These are phyloP conservation scores for Straminergon stramineum DNA, from an alignment of 225 moss, liverwort and hornwort genomes.

Conservation along the genomic window DNA sequence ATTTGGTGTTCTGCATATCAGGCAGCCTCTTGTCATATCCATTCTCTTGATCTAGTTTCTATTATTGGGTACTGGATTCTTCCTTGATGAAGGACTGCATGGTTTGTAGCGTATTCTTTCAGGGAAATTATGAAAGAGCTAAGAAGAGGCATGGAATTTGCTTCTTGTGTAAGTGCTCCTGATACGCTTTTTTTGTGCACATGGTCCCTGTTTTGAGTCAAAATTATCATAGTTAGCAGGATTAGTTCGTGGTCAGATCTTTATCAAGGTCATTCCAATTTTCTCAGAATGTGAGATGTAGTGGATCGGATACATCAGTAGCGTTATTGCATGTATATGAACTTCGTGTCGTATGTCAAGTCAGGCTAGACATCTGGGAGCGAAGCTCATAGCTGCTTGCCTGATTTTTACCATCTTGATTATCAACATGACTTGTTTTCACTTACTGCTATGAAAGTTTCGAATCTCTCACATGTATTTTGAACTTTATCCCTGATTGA, in stretches of 20 bases:
- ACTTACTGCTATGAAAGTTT: background rate
- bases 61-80: constrained; percentile 8
- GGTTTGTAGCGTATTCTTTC: background rate
- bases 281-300: background rate
- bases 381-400: background rate
- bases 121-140: background rate
- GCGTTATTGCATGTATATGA: background rate
- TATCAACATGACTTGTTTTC: background rate
- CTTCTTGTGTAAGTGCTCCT: background rate
- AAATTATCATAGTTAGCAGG: background rate
- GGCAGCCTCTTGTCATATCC: background rate
- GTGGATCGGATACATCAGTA: background rate
- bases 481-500: background rate
- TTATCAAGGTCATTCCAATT: background rate
- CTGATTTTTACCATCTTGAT: background rate
- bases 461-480: background rate
- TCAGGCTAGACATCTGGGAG: background rate
- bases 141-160: background rate
- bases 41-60: constrained; percentile 7
- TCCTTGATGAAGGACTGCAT: background rate
- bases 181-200: background rate
- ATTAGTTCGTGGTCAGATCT: background rate
- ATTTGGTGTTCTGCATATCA: constrained; percentile 4
- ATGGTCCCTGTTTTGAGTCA: background rate
- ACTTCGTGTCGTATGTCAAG: background rate